Conservation (phyloP, 352 stramenopile genomes). For the Globisporangium megalacanthum region DNA sequence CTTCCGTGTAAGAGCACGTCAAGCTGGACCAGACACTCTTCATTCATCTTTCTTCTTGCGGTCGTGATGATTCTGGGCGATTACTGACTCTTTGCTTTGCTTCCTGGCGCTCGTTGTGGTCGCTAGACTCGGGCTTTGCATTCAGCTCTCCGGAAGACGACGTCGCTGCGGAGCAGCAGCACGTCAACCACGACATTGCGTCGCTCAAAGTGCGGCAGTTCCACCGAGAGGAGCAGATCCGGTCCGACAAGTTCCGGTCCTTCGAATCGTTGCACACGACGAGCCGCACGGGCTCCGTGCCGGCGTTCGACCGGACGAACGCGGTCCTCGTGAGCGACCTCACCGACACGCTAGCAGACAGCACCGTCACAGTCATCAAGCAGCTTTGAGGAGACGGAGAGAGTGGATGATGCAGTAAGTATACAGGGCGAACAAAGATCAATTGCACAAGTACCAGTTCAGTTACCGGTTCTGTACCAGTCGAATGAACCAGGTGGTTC, state of each 20-base stretch:
- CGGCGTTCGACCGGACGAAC: conserved; percentile 7
- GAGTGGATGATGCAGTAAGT: neutral
- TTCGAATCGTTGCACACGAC: conserved; percentile 2
- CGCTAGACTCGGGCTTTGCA: conserved; percentile 41
- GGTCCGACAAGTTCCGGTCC: conserved; percentile 12
- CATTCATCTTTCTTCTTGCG: no score
- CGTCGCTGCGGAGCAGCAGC: neutral
- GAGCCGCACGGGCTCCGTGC: neutral
- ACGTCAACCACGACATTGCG: conserved; percentile 27
- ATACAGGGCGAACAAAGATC: no score
- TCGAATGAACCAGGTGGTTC: no score
- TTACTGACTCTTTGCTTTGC: conserved; percentile 4
- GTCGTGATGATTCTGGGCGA: neutral
- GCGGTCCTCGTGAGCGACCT: conserved; percentile 14
- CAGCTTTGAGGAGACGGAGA: conserved; percentile 1
- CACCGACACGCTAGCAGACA: conserved; percentile 1
- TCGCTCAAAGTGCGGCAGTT: conserved; percentile 40
- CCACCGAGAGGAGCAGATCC: conserved; percentile 18
- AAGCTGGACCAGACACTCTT: neutral
- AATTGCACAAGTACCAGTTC: no score
- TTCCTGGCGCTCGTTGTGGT: conserved; percentile 1
- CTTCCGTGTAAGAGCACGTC: conserved; percentile 24
- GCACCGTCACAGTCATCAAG: conserved; percentile 4
- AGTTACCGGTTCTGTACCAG: no score
- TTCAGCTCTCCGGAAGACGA: conserved; percentile 39